phyloP scores from a whole-genome alignment of 805 yeast species.

The Suhomyces sp. region DNA sequence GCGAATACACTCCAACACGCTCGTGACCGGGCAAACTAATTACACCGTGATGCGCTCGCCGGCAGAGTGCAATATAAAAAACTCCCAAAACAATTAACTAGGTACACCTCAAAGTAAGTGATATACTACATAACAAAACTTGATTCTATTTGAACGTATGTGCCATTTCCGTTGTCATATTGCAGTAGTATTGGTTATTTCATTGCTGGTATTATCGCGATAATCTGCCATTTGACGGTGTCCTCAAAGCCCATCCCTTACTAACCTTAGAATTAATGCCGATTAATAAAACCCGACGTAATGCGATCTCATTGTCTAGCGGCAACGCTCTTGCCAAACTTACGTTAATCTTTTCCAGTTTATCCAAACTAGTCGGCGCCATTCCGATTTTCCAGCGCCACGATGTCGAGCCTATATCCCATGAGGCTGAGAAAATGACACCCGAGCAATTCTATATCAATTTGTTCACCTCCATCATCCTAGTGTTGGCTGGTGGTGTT shows the following conservation, averaged over 20 bases:
- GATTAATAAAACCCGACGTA: slow-evolving; percentile 26
- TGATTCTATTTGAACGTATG: not conserved
- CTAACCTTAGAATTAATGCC: slow-evolving; percentile 13
- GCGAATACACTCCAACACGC: not conserved
- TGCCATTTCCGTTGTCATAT: too few species aligned
- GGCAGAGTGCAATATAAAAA: not conserved
- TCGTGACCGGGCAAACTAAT: not conserved
- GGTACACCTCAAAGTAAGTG: not conserved
- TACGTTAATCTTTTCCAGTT: slow-evolving; percentile 29
- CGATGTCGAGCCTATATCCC: slow-evolving; percentile 5
- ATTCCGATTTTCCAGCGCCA: slow-evolving; percentile 26
- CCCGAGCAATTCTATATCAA: slow-evolving; percentile 45
- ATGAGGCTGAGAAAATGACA: slow-evolving; percentile 22
- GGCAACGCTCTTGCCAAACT: slow-evolving; percentile 26
- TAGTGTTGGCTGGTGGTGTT: slow-evolving; percentile 81
- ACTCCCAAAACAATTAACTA: not conserved
- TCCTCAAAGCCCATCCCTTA: too few species aligned
- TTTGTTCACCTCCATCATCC: slow-evolving; percentile 50
- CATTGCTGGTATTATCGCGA: too few species aligned
- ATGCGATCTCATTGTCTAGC: slow-evolving; percentile 24
- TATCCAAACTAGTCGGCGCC: slow-evolving; percentile 34
- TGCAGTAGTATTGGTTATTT: too few species aligned
- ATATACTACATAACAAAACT: not conserved
- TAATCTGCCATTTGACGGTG: too few species aligned
- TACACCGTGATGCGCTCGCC: not conserved